Conservation (phyloP, 1,139 yeast species). For the Chernovozyma aurita region DNA sequence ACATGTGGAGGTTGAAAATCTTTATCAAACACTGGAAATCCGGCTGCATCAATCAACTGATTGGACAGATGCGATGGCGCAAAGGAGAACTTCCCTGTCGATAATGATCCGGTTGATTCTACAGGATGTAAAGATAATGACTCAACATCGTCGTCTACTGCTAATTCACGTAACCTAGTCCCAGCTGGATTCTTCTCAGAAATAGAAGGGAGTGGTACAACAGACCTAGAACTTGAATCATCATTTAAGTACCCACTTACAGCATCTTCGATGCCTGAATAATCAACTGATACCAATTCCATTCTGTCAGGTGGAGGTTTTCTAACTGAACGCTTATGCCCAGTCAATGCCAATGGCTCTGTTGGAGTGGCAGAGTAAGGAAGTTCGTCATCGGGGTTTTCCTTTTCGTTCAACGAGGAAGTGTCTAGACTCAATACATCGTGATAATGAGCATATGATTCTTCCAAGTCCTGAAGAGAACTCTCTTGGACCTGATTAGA, state of each 20-base stretch:
- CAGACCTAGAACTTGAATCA: conserved; percentile 4
- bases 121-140: conserved; percentile 4
- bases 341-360: conserved; percentile 26
- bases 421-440: background rate
- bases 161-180: background rate
- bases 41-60: conserved; percentile 1
- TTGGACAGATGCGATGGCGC: conserved; percentile 10
- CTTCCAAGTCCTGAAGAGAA: background rate
- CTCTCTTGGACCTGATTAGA: background rate
- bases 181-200: background rate
- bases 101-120: conserved; percentile 27
- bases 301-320: conserved; percentile 27
- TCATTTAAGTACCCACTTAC: conserved; percentile 20
- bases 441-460: background rate
- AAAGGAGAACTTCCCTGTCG: conserved; percentile 33
- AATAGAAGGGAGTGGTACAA: background rate
- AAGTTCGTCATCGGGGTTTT: background rate
- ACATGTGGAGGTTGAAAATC: conserved; percentile 6
- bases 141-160: conserved; percentile 2
- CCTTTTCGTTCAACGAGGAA: background rate
- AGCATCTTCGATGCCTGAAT: conserved; percentile 25
- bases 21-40: background rate
- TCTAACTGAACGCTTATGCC: conserved; percentile 31
- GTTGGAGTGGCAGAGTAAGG: conserved; percentile 20
- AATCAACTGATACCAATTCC: conserved; percentile 22